A percentile compares a stretch with the other conserved stretches of the same genome.
Evolutionary conservation across 495 filamentous ascomycete genomes (phyloP).

Genomic region (Cryomyces antarcticus): DNA sequence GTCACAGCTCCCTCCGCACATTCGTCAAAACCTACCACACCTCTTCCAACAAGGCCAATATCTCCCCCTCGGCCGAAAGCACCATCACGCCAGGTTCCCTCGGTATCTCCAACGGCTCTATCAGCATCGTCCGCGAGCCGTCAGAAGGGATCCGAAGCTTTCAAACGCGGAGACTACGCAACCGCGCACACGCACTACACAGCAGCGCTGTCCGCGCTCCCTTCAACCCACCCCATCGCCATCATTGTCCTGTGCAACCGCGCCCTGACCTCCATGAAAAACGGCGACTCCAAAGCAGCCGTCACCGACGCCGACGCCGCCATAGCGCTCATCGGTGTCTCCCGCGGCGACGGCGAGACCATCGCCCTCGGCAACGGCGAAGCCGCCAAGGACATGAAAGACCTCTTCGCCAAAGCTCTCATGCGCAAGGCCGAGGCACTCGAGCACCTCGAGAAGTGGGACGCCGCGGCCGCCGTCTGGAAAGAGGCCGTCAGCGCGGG

Average conservation of each 20-base stretch:
- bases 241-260: constrained; percentile 84
- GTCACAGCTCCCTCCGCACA: constrained; percentile 15
- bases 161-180: constrained; percentile 85
- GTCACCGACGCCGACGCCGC: constrained; percentile 66
- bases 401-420: constrained; percentile 79
- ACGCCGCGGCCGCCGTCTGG: constrained; percentile 64
- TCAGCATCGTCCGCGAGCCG: constrained; percentile 55
- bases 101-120: constrained; percentile 44
- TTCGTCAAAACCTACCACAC: constrained; percentile 11
- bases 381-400: constrained; percentile 67
- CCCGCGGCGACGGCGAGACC: constrained; percentile 55
- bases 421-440: constrained; percentile 89
- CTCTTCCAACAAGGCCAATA: constrained; percentile 2
- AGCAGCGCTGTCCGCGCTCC: constrained; percentile 50
- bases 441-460: constrained; percentile 89
- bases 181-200: constrained; percentile 68
- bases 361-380: constrained; percentile 46
- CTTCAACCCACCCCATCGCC: constrained; percentile 59
- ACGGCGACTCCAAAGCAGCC: constrained; percentile 69
- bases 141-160: constrained; percentile 60
- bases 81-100: constrained; percentile 43
- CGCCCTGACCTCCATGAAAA: constrained; percentile 71
- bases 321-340: constrained; percentile 58
- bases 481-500: constrained; percentile 62
- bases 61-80: constrained; percentile 21